Base-by-base conservation (phyloP, 176 grass and related monocot species). In the sorghum (Sorghum bicolor) region DNA sequence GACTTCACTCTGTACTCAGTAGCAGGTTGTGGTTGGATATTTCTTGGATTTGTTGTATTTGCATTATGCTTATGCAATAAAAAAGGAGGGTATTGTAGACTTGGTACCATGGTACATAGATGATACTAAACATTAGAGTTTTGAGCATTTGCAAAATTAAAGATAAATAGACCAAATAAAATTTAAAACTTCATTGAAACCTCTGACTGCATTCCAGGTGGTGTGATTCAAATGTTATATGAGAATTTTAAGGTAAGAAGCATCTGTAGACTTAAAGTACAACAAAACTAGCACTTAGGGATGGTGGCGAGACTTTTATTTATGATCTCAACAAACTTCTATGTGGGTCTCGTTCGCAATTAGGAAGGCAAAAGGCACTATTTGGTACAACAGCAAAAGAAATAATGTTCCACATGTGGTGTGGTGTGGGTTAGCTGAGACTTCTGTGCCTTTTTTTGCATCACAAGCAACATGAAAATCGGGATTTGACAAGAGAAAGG, bases 361-460 rank as follows among this genome's bases (percentile, higher is more conserved):
- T 53, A 72, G 6, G 10, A 14, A 78, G 13, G 19, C 12, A 72
- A 80, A 86, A 86, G 14, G 30, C 29, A 74, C 26, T 6, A 60
- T 65, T 79, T 80, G 87, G 76, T 84, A 47, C 38, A 89, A 75
- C 76, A 84, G 58, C 8, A 72, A 80, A 83, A 80, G 24, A 2
- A 55, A 16, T n/a, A 55, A n/a, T 55, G 50, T 53, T 6, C 22
- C 17, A 53, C 50, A 20, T 53, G 52, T 55, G 52, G 52, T 44
- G 12, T 48, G 4, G 45, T 70, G 24, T 66, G 3, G 72, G 28
- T 52, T 74, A 74, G 32, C 39, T 79, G 75, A 57, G 67, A 74
- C 22, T 74, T 48, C 8, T 50, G 26, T 50, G 36, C 36, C 38
- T 19, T 20, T 80, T 74, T 80, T 72, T 75, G 76, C 62, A 50